Conservation (phyloP, 345 rosid species). For the Firmiana major region DNA sequence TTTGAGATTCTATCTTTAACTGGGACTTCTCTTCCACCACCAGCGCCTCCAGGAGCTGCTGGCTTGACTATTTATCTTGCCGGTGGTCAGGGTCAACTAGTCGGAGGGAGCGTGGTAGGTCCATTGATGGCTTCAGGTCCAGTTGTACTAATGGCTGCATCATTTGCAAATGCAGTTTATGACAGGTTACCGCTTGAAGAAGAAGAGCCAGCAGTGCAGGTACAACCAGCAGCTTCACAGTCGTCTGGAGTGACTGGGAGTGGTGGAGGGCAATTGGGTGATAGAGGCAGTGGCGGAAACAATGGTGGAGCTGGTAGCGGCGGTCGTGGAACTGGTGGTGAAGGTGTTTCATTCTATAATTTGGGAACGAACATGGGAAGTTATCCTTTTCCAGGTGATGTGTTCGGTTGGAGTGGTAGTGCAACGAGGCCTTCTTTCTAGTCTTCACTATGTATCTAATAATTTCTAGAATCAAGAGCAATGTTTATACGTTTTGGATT, state of each 20-base stretch:
- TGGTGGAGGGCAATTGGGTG: conserved; percentile 22
- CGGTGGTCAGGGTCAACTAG: conserved; percentile 72
- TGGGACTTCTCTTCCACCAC: conserved; percentile 68
- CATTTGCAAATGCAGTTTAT: conserved; percentile 64
- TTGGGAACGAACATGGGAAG: conserved; percentile 48
- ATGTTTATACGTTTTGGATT: not conserved
- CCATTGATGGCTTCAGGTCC: conserved; percentile 65
- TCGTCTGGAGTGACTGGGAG: conserved; percentile 34
- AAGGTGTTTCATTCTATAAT: conserved; percentile 49
- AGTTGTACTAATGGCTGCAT: conserved; percentile 66
- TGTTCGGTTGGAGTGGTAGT: conserved; percentile 40
- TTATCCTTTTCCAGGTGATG: conserved; percentile 49
- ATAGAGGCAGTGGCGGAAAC: conserved; percentile 22
- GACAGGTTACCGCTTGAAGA: conserved; percentile 68
- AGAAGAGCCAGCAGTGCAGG: conserved; percentile 30
- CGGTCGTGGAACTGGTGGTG: conserved; percentile 16
- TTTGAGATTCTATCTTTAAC: conserved; percentile 68
- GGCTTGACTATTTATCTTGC: conserved; percentile 61
- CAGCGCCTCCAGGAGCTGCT: conserved; percentile 65
- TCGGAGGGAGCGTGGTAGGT: conserved; percentile 73
- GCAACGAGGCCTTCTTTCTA: conserved; percentile 53
- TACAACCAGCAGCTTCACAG: conserved; percentile 31
- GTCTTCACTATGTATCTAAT: not conserved
- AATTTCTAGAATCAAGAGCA: not conserved
- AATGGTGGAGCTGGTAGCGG: conserved; percentile 28